Base-by-base conservation (phyloP, 2,329 filamentous ascomycete species). In the Hortaea sp. region DNA sequence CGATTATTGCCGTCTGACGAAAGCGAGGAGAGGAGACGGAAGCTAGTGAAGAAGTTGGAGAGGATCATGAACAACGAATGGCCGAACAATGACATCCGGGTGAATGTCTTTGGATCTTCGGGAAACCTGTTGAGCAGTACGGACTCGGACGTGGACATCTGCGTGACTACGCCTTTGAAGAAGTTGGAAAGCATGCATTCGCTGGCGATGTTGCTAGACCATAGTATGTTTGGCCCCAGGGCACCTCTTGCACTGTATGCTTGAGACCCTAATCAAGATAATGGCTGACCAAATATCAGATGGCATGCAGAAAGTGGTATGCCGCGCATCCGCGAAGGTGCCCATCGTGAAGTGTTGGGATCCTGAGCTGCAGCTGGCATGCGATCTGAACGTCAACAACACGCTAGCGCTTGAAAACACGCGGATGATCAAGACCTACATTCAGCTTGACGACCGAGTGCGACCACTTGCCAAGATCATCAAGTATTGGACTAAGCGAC, bases 271-370 rank as follows among this genome's bases (percentile, higher is more conserved):
- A 20, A 20, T n/a, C 37, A 39, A 32, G 20, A 32, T 37, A 35
- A 13, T 48, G 35, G 49, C 58, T 61, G 52, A 63, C 58, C 40
- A 13, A 39, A 12, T 35, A 37, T 32, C 52, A 95, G 90, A 88
- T 70, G 90, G 90, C 35, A 98, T 98, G 92, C 79, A 97, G 65
- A 87, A 87, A 59, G 88, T 98, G 1, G 85, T 95, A 27, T 98
- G 92, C 64, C 88, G 97, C 44, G 88, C 88, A 29, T 86, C 85
- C 38, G 92, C 92, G 49, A 97, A 95, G 67, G 92, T 98, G 10
- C 90, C 92, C 4, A 98, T 98, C 60, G 92, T 98, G 57, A 97
- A 97, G 71, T 86, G 95, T 46, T 98, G 92, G 89, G 92, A 98
- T 64, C 92, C 92, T 3, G 88, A 95, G 64, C 73, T 95, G 47